phyloP scores from a whole-genome alignment of 1,139 yeast genomes.

The Meyerozyma sp. region DNA sequence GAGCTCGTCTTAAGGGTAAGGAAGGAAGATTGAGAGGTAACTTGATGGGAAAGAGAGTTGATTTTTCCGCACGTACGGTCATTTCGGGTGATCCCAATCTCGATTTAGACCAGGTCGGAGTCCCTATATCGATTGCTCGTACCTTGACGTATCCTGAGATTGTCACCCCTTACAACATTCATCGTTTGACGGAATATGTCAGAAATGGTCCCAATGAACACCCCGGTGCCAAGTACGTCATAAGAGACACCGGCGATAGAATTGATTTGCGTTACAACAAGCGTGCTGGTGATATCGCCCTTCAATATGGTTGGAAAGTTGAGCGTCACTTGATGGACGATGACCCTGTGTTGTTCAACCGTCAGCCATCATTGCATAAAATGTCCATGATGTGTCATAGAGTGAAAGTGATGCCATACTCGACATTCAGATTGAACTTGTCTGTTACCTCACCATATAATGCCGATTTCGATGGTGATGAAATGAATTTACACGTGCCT shows the following conservation, averaged over 20 bases:
- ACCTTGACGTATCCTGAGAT: slow-evolving; percentile 95
- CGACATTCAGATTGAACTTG: slow-evolving; percentile 92
- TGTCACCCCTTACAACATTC: slow-evolving; percentile 96
- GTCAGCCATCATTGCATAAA: slow-evolving; percentile 98
- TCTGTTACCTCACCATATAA: slow-evolving; percentile 98
- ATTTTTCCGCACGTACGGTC: slow-evolving; percentile 97
- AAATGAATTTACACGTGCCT: slow-evolving; percentile 99
- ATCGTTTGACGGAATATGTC: slow-evolving; percentile 83
- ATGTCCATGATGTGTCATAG: slow-evolving; percentile 99
- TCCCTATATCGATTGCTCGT: slow-evolving; percentile 92
- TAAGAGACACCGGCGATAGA: slow-evolving; percentile 98
- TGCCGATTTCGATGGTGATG: slow-evolving; percentile 99
- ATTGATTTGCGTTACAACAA: slow-evolving; percentile 94
- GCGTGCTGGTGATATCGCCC: slow-evolving; percentile 96
- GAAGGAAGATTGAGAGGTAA: slow-evolving; percentile 99
- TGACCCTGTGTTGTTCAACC: slow-evolving; percentile 95
- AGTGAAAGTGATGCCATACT: slow-evolving; percentile 97
- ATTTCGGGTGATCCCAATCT: slow-evolving; percentile 98
- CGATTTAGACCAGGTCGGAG: slow-evolving; percentile 98
- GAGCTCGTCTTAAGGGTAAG: slow-evolving; percentile 98
- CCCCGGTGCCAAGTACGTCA: slow-evolving; percentile 98
- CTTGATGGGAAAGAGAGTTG: slow-evolving; percentile 99
- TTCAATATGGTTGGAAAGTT: slow-evolving; percentile 98
- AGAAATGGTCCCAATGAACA: slow-evolving; percentile 99
- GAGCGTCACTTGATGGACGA: slow-evolving; percentile 97